Conservation (phyloP, 176 grass and related monocot species). For the Cocos nucifera region DNA sequence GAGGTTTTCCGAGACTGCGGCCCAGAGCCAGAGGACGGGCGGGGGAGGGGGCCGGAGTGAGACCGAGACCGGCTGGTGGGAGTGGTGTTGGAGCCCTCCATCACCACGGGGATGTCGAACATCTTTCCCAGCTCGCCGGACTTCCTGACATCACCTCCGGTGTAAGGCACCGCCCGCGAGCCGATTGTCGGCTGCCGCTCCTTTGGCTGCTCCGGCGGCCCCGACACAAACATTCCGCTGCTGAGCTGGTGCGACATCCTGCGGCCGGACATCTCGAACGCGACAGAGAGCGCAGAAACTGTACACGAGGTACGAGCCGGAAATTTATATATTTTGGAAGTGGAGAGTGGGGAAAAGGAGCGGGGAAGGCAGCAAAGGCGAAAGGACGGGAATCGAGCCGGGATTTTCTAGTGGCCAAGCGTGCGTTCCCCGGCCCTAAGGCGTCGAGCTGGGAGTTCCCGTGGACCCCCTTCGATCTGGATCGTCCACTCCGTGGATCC, state of each 20-base stretch:
- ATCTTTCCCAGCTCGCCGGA: slow-evolving; percentile 82
- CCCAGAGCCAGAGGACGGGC: slow-evolving; percentile 35
- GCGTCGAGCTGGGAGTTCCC: no score
- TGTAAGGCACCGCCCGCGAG: slow-evolving; percentile 58
- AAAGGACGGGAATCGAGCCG: no score
- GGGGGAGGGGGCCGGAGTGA: slow-evolving; percentile 35
- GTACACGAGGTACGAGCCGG: background rate
- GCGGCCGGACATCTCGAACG: slow-evolving; percentile 8
- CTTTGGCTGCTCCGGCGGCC: slow-evolving; percentile 53
- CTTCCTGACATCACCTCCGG: slow-evolving; percentile 56
- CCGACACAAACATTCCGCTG: slow-evolving; percentile 82
- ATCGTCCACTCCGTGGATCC: no score
- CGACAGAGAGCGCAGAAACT: background rate
- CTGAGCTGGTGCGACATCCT: slow-evolving; percentile 50
- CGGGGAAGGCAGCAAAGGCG: no score
- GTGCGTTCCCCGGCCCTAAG: no score
- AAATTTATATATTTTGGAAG: no score
- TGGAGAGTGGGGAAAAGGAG: no score
- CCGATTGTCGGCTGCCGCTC: slow-evolving; percentile 41
- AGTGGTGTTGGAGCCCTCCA: slow-evolving; percentile 18
- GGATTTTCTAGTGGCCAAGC: no score
- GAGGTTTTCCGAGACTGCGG: slow-evolving; percentile 22
- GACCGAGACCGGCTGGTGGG: slow-evolving; percentile 25
- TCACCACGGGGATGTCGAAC: slow-evolving; percentile 53
- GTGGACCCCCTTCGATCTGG: no score